Base-by-base conservation (phyloP, 1,284 basidiomycete genomes). In the Malassezia pachydermatis region DNA sequence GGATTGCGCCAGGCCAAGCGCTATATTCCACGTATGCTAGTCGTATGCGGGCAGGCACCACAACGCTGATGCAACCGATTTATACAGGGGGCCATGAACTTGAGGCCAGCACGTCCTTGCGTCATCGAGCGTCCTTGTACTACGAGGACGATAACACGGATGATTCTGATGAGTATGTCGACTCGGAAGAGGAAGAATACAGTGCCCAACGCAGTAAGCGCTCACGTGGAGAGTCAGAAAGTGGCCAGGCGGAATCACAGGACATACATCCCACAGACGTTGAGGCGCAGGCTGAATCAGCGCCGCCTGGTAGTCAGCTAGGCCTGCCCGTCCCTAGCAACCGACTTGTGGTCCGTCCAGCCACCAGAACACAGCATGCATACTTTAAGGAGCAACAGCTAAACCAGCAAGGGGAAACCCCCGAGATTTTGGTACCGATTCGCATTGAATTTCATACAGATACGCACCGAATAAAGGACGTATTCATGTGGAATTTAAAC, bases 401-500 rank as follows among this genome's bases (percentile, higher is more conserved):
- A 16, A 47, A 44, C 17, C 55, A 58, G 20, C 60, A 63, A 35
- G 63, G 66, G 10, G 47, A 52, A 3, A 43, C 54, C 54, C 78
- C 80, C 20, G 79, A 84, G 4, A 76, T 83, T 2, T 79, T 92
- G 22, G 81, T 96, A 4, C 92, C 92, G 8, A 87, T 98, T 57
- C 84, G 86, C 39, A 84, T 98, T 51, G 90, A 96, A 65, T 82
- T 95, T 60, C 89, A 96, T 68, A 89, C 89, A 4, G 84, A 88
- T 7, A 84, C 83, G 0, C 84, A 88, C 66, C 79, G 89, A 63
- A 82, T 98, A 69, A 83, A 88, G 48, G 92, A 98, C 66, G 84
- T 84, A 58, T 96, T 98, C 73, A 79, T 88, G n/a, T 98, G 92
- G 92, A 94, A 96, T 66, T 73, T 89, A 43, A 80, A 86, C 76